phyloP scores from a whole-genome alignment of 1,284 basidiomycete species.

The Puccinia polysora region DNA sequence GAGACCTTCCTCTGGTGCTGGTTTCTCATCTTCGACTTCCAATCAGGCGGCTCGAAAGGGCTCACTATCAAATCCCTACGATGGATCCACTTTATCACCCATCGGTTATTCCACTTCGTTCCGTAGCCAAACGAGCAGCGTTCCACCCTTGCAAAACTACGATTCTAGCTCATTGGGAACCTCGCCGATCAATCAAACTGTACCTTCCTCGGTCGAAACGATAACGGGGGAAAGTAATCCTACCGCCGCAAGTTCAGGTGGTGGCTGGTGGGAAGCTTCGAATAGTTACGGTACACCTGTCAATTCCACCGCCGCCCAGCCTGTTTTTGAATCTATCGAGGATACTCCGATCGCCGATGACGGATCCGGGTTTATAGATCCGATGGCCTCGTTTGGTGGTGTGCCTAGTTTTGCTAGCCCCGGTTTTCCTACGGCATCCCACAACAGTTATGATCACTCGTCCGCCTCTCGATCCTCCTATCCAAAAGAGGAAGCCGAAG shows the following conservation, averaged over 20 bases:
- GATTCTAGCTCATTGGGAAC: conserved; percentile 21
- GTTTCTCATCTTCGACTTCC: conserved; percentile 23
- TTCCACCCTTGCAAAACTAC: conserved; percentile 22
- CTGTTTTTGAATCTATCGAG: conserved; percentile 19
- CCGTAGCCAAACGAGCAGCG: conserved; percentile 31
- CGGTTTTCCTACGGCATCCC: background rate
- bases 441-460: background rate
- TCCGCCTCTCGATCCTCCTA: background rate
- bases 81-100: conserved; percentile 40
- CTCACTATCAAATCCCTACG: conserved; percentile 29
- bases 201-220: conserved; percentile 45
- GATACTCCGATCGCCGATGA: conserved; percentile 32
- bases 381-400: conserved; percentile 37
- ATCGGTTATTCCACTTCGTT: conserved; percentile 40
- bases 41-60: conserved; percentile 9
- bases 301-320: conserved; percentile 18
- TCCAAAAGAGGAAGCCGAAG: conserved; percentile 22
- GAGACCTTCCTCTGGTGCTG: conserved; percentile 36
- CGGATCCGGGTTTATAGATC: conserved; percentile 42
- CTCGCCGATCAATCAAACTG: conserved; percentile 47
- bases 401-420: conserved; percentile 16
- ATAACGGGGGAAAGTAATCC: conserved; percentile 43
- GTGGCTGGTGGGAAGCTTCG: conserved; percentile 43
- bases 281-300: conserved; percentile 26
- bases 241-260: background rate